Conservation (phyloP, 257 asterid species). For the Anisodus acutangulus region DNA sequence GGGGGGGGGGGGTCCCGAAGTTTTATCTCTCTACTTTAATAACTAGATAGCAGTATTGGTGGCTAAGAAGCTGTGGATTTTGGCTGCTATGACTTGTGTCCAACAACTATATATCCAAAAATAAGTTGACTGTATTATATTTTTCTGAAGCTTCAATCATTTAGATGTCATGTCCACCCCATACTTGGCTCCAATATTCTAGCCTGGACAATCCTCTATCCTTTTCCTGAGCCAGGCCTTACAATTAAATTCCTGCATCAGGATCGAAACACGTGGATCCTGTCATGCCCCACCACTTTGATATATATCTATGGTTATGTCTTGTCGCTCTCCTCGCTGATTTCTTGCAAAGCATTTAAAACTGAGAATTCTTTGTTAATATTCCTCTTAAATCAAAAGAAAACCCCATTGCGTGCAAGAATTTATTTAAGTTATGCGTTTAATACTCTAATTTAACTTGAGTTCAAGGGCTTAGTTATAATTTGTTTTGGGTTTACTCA, state of each 20-base stretch:
- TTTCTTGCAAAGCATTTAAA: background rate
- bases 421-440: no score
- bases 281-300: constrained; percentile 24
- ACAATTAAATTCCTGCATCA: constrained; percentile 27
- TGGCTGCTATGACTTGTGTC: background rate
- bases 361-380: background rate
- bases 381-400: background rate
- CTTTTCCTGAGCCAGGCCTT: background rate
- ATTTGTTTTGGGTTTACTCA: no score
- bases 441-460: no score
- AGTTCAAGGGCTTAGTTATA: no score
- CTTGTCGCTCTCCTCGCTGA: background rate
- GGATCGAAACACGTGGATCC: background rate
- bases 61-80: background rate
- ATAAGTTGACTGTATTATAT: background rate
- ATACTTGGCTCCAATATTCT: constrained; percentile 5
- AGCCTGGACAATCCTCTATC: constrained; percentile 15
- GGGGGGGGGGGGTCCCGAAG: background rate
- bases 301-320: background rate
- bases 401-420: no score
- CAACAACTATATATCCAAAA: constrained; percentile 16
- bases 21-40: background rate
- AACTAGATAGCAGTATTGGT: background rate
- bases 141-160: constrained; percentile 27
- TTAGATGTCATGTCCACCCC: constrained; percentile 30